Conservation (phyloP, 1,284 basidiomycete species). For the Takashimella koratensis region DNA sequence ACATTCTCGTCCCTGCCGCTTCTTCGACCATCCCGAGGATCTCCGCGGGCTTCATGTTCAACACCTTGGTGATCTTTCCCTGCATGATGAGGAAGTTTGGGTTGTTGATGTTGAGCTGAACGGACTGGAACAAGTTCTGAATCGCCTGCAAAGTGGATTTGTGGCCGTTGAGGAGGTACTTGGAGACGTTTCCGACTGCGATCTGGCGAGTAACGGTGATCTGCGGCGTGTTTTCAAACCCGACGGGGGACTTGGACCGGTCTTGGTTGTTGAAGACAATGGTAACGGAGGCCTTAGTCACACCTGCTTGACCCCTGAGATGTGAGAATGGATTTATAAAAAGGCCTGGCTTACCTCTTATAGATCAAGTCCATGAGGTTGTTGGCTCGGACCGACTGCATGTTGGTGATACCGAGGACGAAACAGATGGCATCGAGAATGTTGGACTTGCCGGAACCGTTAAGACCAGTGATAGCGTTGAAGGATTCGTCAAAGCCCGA, state of each 20-base stretch:
- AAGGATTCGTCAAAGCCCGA: conserved; percentile 93
- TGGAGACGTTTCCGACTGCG: conserved; percentile 88
- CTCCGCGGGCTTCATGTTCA: conserved; percentile 98
- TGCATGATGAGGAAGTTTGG: conserved; percentile 99
- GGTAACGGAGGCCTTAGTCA: conserved; percentile 96
- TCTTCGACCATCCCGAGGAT: conserved; percentile 99
- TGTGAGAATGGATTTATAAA: neutral
- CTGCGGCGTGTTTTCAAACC: conserved; percentile 76
- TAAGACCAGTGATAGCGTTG: conserved; percentile 95
- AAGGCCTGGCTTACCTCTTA: conserved; percentile 35
- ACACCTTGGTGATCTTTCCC: conserved; percentile 90
- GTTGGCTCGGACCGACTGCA: conserved; percentile 85
- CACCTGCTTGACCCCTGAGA: conserved; percentile 85
- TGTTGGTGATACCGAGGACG: conserved; percentile 92
- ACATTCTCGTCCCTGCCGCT: conserved; percentile 98
- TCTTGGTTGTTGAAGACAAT: conserved; percentile 99
- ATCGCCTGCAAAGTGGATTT: conserved; percentile 84
- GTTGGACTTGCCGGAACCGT: conserved; percentile 89
- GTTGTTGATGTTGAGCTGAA: conserved; percentile 99
- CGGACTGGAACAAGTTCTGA: conserved; percentile 92
- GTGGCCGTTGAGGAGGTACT: conserved; percentile 96
- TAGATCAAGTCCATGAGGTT: conserved; percentile 94
- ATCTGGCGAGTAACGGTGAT: conserved; percentile 98
- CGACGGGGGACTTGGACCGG: conserved; percentile 75
- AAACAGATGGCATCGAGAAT: conserved; percentile 97